Evolutionary conservation across 768 basidiomycete genomes (phyloP).

Genomic region (Amanita thiersii): DNA sequence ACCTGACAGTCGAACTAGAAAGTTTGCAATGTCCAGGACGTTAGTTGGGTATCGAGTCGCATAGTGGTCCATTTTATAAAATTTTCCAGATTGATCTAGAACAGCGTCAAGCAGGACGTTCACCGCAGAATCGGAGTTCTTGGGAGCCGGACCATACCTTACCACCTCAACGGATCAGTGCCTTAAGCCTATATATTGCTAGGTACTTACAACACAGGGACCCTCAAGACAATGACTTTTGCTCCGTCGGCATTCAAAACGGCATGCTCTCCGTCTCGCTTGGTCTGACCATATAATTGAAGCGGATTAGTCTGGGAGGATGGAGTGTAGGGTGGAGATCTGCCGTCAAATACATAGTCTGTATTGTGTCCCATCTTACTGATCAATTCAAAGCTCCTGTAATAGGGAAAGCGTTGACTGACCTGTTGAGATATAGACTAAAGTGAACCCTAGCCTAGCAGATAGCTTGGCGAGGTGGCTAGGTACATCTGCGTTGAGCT

Average conservation of each 20-base stretch:
- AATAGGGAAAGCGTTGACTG: conserved; percentile 9
- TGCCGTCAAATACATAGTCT: conserved; percentile 97
- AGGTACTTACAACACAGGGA: conserved; percentile 74
- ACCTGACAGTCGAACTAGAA: conserved; percentile 74
- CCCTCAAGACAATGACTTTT: conserved; percentile 64
- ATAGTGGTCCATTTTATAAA: conserved; percentile 94
- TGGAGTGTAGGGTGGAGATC: conserved; percentile 83
- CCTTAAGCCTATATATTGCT: conserved; percentile 1
- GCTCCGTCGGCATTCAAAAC: conserved; percentile 53
- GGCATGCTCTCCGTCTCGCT: conserved; percentile 81
- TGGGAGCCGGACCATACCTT: conserved; percentile 83
- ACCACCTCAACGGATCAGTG: conserved; percentile 1
- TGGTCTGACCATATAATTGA: conserved; percentile 83
- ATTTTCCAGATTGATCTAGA: conserved; percentile 77
- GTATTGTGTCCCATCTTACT: conserved; percentile 4
- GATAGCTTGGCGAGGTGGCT: conserved; percentile 63
- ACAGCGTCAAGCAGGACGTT: conserved; percentile 87
- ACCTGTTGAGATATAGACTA: conserved; percentile 94
- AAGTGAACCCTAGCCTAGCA: conserved; percentile 48
- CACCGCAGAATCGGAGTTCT: conserved; percentile 83
- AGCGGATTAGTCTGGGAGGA: conserved; percentile 70
- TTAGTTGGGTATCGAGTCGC: conserved; percentile 92
- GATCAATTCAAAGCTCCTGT: not conserved
- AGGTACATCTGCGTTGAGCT: conserved; percentile 82
- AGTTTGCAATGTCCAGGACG: conserved; percentile 77